These are phyloP conservation scores for Penicillium canescens DNA, from an alignment of 495 filamentous ascomycete species.

Conservation along the genomic window DNA sequence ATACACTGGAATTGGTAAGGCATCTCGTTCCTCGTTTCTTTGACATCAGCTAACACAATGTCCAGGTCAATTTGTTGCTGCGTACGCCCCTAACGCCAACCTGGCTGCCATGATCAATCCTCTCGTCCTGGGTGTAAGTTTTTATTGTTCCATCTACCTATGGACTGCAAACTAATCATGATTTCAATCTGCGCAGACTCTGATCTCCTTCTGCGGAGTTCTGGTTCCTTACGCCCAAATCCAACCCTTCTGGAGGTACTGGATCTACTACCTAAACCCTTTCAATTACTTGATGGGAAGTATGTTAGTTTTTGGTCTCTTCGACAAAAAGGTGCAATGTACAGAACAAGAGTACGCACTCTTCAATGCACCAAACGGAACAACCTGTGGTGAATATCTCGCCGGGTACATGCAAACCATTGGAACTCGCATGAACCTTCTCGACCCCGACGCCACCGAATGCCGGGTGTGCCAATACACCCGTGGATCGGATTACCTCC, in stretches of 20 bases:
- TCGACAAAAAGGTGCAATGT: slow-evolving; percentile 56
- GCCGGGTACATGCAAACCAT: slow-evolving; percentile 41
- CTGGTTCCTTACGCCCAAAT: slow-evolving; percentile 44
- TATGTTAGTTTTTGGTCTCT: slow-evolving; percentile 57
- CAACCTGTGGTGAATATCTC: slow-evolving; percentile 59
- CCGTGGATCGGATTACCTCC: slow-evolving; percentile 36
- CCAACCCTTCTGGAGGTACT: slow-evolving; percentile 65
- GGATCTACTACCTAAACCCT: slow-evolving; percentile 71
- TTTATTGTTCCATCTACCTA: neutral
- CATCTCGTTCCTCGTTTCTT: neutral
- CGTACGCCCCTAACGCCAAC: slow-evolving; percentile 56
- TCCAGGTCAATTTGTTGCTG: slow-evolving; percentile 52
- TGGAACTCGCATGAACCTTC: slow-evolving; percentile 51
- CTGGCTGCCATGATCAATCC: slow-evolving; percentile 56
- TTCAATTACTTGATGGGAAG: slow-evolving; percentile 66
- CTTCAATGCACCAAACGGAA: slow-evolving; percentile 49
- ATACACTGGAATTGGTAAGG: slow-evolving; percentile 54
- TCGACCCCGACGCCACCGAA: slow-evolving; percentile 48
- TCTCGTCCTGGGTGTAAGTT: slow-evolving; percentile 43
- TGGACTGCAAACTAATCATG: neutral
- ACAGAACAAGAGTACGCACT: slow-evolving; percentile 52
- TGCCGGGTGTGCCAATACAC: slow-evolving; percentile 61
- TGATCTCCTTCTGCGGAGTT: slow-evolving; percentile 55
- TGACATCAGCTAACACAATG: neutral
- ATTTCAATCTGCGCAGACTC: slow-evolving; percentile 17